Evolutionary conservation across 257 asterid species (phyloP), one percentile per base, ranked within the genome.

Genomic region (Anisodus tanguticus): DNA sequence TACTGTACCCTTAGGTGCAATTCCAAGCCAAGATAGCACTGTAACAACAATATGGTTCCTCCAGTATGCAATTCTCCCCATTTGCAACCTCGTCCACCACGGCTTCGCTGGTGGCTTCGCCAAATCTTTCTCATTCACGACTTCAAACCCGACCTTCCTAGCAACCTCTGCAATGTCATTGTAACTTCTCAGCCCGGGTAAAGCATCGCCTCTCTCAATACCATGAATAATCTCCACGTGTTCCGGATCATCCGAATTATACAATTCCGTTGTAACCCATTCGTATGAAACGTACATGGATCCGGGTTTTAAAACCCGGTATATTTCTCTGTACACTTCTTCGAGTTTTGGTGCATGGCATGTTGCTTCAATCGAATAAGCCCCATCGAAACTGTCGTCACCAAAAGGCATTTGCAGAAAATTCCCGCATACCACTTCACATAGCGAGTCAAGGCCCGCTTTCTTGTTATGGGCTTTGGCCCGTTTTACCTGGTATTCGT

Each of bases 71-170:
- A 94, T 55, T 81, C 95, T 76, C 16, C 98, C 97, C 97, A 94
- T 94, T 67, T 92, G 91, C 85, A 92, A 87, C 85, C 98, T 91
- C 43, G 90, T 89, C 98, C 98, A 94, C 98, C 98, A 94, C 7
- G 98, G 93, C 4, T 86, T 84, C 0, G 95, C 70, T 0, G 97
- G 97, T 4, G 95, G 97, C 57, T 90, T 92, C 1, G 96, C 96
- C 77, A 93, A 84, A 68, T 92, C 97, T 88, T 62, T 86, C 87
- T 93, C 97, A 81, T 89, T 3, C 2, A 93, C 84, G n/a, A 93
- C 91, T 53, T 93, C 95, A 51, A 93, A 92, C 31, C 98, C 98
- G 0, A 93, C 97, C 17, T 85, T 88, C 62, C 22, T 90, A 2
- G 97, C 98, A 5, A 85, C 87, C 49, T 85, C 88, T 0, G 92